Evolutionary conservation across 1,139 yeast species (phyloP).

Genomic region (Scheffersomyces stambukii): DNA sequence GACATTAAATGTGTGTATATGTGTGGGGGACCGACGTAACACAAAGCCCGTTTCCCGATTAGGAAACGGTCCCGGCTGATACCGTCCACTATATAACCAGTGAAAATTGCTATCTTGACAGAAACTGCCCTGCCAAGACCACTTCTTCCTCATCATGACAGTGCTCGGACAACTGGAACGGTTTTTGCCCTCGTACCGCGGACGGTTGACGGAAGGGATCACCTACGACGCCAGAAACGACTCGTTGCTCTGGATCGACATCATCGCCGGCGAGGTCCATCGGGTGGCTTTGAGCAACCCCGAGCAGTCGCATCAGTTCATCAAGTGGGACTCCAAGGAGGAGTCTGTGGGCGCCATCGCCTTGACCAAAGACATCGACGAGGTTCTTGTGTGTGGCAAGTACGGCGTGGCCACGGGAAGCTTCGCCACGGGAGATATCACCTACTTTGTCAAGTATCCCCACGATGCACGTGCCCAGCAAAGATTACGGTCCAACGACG

Average conservation of each 20-base stretch:
- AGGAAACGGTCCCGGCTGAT: too few relatives aligned
- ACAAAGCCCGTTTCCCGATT: too few relatives aligned
- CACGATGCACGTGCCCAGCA: slow-evolving; percentile 17
- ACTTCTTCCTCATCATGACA: neutral
- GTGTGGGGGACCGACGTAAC: too few relatives aligned
- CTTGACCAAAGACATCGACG: slow-evolving; percentile 44
- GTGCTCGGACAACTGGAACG: slow-evolving; percentile 2
- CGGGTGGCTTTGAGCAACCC: slow-evolving; percentile 27
- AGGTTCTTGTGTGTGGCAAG: slow-evolving; percentile 49
- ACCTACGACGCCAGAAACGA: slow-evolving; percentile 57
- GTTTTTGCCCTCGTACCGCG: slow-evolving; percentile 42
- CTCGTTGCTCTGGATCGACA: slow-evolving; percentile 67
- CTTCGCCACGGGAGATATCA: slow-evolving; percentile 38
- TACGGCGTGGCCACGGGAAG: slow-evolving; percentile 52
- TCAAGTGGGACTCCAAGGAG: slow-evolving; percentile 30
- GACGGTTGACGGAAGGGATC: slow-evolving; percentile 62
- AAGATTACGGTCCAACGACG: slow-evolving; percentile 67
- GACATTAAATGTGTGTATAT: too few relatives aligned
- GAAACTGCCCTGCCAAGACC: too few relatives aligned
- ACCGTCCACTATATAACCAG: too few relatives aligned
- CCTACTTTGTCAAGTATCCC: slow-evolving; percentile 44
- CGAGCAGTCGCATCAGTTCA: slow-evolving; percentile 34
- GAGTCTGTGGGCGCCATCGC: slow-evolving; percentile 63
- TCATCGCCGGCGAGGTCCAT: slow-evolving; percentile 55
- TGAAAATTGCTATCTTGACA: too few relatives aligned